A percentile compares a stretch with the other conserved stretches of the same genome.
Evolutionary conservation across 371 early-diverging fungal species (phyloP).

Genomic region (Apophysomyces variabilis): DNA sequence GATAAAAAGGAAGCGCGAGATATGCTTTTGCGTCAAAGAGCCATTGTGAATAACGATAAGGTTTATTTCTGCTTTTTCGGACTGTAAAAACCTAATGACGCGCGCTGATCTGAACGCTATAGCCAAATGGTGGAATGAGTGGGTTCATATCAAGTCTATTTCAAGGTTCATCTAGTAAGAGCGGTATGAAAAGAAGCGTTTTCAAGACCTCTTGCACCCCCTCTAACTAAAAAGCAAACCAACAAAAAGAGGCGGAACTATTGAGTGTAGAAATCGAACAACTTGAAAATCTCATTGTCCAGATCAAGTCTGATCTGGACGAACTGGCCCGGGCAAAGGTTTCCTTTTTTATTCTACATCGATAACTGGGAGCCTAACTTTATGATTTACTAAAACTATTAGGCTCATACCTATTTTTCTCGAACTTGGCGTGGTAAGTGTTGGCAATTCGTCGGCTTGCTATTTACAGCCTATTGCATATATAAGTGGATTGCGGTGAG

Average conservation of each 20-base stretch:
- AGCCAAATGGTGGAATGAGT: conserved; percentile 7
- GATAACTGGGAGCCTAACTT: conserved; percentile 36
- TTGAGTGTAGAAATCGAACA: conserved; percentile 43
- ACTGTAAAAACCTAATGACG: background rate
- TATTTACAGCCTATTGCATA: conserved; percentile 88
- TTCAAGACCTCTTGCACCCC: too few species aligned
- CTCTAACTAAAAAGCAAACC: background rate
- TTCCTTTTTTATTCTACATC: background rate
- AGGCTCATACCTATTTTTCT: conserved; percentile 67
- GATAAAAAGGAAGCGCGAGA: conserved; percentile 24
- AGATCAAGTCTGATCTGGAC: conserved; percentile 44
- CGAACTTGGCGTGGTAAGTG: conserved; percentile 80
- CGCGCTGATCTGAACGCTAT: background rate
- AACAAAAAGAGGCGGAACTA: conserved; percentile 19
- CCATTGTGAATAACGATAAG: background rate
- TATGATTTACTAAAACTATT: conserved; percentile 31
- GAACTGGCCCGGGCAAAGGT: conserved; percentile 39
- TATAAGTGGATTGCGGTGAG: conserved; percentile 82
- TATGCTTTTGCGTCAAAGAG: background rate
- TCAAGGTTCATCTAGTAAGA: background rate
- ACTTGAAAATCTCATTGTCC: conserved; percentile 27
- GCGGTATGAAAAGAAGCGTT: background rate
- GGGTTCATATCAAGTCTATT: conserved; percentile 10
- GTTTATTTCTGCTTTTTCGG: background rate
- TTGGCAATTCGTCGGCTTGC: conserved; percentile 75